Percentiles rank a stretch among this genome's conserved stretches.
Conservation (phyloP, 345 rosid species). For the Xanthoceras sorbifolium region DNA sequence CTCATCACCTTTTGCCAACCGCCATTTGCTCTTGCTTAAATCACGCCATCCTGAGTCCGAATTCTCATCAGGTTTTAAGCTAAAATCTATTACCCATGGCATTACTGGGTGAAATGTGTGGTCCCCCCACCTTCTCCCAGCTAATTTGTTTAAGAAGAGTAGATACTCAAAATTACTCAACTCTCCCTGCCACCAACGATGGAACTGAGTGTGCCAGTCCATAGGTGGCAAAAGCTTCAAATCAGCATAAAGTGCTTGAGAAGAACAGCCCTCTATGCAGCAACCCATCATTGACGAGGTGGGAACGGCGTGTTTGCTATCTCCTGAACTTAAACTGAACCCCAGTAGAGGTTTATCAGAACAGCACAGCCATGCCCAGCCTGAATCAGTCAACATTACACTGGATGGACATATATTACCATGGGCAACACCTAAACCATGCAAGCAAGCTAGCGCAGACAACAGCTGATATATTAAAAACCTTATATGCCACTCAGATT, state of each 20-base stretch:
- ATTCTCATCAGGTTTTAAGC: slow-evolving; percentile 67
- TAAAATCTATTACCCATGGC: slow-evolving; percentile 98
- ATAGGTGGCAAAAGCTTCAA: slow-evolving; percentile 53
- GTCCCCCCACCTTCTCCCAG: slow-evolving; percentile 98
- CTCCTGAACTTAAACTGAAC: slow-evolving; percentile 25
- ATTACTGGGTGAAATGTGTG: slow-evolving; percentile 85
- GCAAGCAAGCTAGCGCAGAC: slow-evolving; percentile 72
- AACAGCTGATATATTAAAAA: slow-evolving; percentile 76
- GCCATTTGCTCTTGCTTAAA: slow-evolving; percentile 94
- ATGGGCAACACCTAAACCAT: slow-evolving; percentile 64
- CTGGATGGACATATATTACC: slow-evolving; percentile 71
- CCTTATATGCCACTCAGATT: slow-evolving; percentile 73
- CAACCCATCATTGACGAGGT: slow-evolving; percentile 37
- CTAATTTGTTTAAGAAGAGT: slow-evolving; percentile 74
- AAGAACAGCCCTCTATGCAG: slow-evolving; percentile 54
- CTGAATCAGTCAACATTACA: slow-evolving; percentile 60
- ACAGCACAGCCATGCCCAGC: slow-evolving; percentile 76
- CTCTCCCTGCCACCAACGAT: slow-evolving; percentile 88
- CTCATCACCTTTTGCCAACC: slow-evolving; percentile 95
- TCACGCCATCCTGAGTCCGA: slow-evolving; percentile 87
- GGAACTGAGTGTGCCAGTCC: slow-evolving; percentile 70
- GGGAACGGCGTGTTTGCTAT: slow-evolving; percentile 20
- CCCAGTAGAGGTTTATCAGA: slow-evolving; percentile 40
- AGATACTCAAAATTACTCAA: slow-evolving; percentile 86
- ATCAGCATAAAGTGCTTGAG: slow-evolving; percentile 59